These are phyloP conservation scores for Curvularia sp. DNA, from an alignment of 2,329 filamentous ascomycete genomes.

Conservation along the genomic window DNA sequence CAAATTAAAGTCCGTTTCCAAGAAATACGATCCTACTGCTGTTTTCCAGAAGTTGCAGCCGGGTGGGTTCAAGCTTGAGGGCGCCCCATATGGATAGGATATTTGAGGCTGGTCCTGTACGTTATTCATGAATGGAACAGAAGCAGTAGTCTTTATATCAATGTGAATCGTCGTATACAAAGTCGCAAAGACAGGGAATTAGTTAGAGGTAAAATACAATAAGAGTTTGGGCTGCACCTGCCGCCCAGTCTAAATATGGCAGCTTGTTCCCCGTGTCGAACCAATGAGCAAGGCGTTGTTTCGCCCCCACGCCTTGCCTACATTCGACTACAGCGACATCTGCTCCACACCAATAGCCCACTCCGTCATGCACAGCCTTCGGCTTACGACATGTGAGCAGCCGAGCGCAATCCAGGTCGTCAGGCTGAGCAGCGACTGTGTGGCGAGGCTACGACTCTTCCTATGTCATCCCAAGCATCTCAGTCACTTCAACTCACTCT, in stretches of 20 bases:
- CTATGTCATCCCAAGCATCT: background rate
- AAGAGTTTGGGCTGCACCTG: background rate
- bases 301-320: background rate
- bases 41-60: conserved; percentile 34
- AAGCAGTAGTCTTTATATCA: background rate
- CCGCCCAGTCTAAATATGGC: background rate
- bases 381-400: background rate
- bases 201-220: background rate
- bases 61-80: conserved; percentile 31
- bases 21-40: conserved; percentile 30
- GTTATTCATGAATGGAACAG: too few species aligned
- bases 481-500: background rate
- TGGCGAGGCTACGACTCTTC: background rate
- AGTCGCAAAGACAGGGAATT: background rate
- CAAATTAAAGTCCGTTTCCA: conserved; percentile 26
- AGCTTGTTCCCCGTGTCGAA: too few species aligned
- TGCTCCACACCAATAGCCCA: background rate
- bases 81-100: conserved; percentile 20
- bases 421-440: background rate
- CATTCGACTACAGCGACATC: background rate
- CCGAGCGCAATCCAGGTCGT: background rate
- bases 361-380: background rate
- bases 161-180: background rate
- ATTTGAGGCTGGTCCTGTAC: background rate
- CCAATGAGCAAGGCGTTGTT: background rate